Evolutionary conservation across 2,329 filamentous ascomycete genomes (phyloP), one percentile per base, ranked within the genome.

Genomic region (Davidsoniella neocaledoniae): DNA sequence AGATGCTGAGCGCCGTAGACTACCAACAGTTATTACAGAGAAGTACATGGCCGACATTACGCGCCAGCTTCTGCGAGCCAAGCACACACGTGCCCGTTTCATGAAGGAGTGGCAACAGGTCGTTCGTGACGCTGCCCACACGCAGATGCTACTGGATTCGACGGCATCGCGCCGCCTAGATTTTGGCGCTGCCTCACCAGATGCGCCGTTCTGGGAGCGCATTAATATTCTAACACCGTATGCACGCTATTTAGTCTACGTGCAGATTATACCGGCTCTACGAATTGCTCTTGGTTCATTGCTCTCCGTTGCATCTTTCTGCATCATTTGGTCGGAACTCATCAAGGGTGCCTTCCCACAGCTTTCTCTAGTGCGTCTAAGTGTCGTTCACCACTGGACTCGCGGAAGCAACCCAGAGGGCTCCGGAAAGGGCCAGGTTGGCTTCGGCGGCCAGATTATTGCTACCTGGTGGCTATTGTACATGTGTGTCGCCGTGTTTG

Each of bases 31-130:
- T 45, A 84, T 98, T 54, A 96, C 91, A 0, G 84, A 93, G 60
- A 82, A 90, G 58, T 98, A 94, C 63, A 71, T 98, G 54, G 91
- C 91, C 49, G 86, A 95, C 55, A 65, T 98, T 29, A 93, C 87
- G 1, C 74, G 90, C 51, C 82, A 83, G 55, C 70, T 96, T 29
- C 78, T 83, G 57, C 78, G 87, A 51, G 86, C 88, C 5, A 76
- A 83, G 25, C 88, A 98, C 62, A 79, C 85, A 48, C 82, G 86
- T 56, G 79, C 83, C 21, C 76, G 91, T 42, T 95, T 91, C 59
- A 70, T 83, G 21, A 81, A 83, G 58, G 85, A 93, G 61, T 98
- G 91, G 91, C 80, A 84, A 59, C 73, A 74, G 12, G 68, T 95
- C 10, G 76, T 95, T 42, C 73, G 77, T 52, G 74, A 81, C 50